Evolutionary conservation across 163 green algal species (phyloP).

Genomic region (Scenedesmus sp.): DNA sequence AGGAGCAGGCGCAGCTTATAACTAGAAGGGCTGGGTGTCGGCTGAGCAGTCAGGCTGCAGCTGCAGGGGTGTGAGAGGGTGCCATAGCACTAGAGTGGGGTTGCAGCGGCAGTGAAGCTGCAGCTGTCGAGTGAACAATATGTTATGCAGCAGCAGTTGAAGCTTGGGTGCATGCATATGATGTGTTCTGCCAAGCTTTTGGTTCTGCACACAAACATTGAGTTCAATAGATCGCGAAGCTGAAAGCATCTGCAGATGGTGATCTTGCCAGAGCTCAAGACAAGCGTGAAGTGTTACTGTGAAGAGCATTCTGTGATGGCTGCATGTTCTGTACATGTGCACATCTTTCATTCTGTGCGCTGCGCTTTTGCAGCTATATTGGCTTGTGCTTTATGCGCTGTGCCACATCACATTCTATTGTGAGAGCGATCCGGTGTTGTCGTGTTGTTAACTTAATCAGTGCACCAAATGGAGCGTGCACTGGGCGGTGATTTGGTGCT

Average conservation of each 20-base stretch:
- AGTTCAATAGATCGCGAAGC: too few relatives aligned
- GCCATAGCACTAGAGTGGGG: too few relatives aligned
- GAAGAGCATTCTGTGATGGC: too few relatives aligned
- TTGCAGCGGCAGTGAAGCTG: not conserved
- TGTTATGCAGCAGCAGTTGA: not conserved
- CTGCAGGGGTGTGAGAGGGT: not conserved
- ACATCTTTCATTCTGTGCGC: too few relatives aligned
- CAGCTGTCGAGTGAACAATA: not conserved
- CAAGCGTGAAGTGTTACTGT: too few relatives aligned
- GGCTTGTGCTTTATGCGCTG: not conserved
- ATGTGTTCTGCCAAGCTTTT: too few relatives aligned
- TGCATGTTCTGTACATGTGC: too few relatives aligned
- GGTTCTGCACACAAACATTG: too few relatives aligned
- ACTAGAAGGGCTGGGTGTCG: not conserved
- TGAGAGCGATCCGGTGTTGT: not conserved
- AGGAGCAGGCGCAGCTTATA: not conserved
- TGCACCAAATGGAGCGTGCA: not conserved
- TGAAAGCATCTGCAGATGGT: too few relatives aligned
- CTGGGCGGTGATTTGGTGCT: not conserved
- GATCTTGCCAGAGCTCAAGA: too few relatives aligned
- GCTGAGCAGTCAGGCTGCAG: not conserved
- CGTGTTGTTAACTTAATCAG: not conserved
- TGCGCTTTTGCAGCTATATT: too few relatives aligned
- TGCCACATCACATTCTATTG: not conserved
- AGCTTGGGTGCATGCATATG: too few relatives aligned